These are phyloP conservation scores for Exophiala oligosperma DNA, from an alignment of 2,329 filamentous ascomycete genomes.

Conservation along the genomic window DNA sequence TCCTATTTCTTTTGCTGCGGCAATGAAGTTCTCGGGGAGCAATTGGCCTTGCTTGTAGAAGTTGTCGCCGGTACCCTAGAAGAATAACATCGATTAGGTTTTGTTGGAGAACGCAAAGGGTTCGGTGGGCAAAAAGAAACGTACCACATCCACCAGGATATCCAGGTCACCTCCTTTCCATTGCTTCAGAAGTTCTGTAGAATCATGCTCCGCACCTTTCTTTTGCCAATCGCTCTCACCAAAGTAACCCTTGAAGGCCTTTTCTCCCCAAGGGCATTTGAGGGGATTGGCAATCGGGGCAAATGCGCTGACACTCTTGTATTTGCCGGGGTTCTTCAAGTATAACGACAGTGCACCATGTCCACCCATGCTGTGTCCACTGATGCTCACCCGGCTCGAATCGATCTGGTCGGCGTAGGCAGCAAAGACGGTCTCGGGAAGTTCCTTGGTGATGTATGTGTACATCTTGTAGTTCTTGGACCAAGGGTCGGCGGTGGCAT, in stretches of 20 bases:
- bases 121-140: slow-evolving; percentile 36
- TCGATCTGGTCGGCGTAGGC: slow-evolving; percentile 71
- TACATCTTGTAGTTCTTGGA: slow-evolving; percentile 87
- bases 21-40: slow-evolving; percentile 87
- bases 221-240: slow-evolving; percentile 66
- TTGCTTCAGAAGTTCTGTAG: slow-evolving; percentile 79
- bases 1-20: slow-evolving; percentile 74
- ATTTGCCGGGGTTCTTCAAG: slow-evolving; percentile 86
- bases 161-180: slow-evolving; percentile 71
- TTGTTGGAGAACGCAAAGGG: not conserved
- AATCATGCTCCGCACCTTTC: slow-evolving; percentile 86
- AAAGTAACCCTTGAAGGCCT: slow-evolving; percentile 90
- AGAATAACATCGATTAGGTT: slow-evolving; percentile 1
- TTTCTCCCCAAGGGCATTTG: slow-evolving; percentile 89
- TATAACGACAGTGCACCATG: slow-evolving; percentile 92
- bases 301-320: slow-evolving; percentile 85
- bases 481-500: slow-evolving; percentile 77
- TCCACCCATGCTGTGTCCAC: slow-evolving; percentile 95
- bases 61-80: slow-evolving; percentile 83
- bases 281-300: slow-evolving; percentile 86
- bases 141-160: slow-evolving; percentile 81
- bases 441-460: slow-evolving; percentile 82
- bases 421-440: slow-evolving; percentile 74
- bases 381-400: slow-evolving; percentile 70
- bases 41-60: slow-evolving; percentile 95